Conservation (phyloP, 2,329 filamentous ascomycete genomes). For the Penicillium psychrosexuale region DNA sequence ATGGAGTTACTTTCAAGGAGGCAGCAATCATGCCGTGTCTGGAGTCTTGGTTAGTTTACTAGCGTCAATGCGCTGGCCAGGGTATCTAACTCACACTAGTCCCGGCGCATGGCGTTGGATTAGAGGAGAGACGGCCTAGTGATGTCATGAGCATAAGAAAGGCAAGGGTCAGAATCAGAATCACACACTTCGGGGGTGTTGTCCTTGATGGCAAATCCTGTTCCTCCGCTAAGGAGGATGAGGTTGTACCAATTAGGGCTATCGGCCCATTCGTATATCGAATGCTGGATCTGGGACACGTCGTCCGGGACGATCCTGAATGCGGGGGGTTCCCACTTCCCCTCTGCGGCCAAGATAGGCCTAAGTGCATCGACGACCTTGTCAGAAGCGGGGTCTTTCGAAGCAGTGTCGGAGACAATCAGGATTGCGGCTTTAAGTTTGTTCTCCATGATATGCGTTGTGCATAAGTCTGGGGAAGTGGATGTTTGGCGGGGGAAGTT, state of each 20-base stretch:
- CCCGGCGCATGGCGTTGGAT: conserved; percentile 84
- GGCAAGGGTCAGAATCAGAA: background rate
- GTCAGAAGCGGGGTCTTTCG: conserved; percentile 74
- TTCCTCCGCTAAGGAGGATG: conserved; percentile 85
- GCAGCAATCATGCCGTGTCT: conserved; percentile 89
- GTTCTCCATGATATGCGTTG: conserved; percentile 27
- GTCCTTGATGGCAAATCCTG: conserved; percentile 83
- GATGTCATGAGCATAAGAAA: conserved; percentile 17
- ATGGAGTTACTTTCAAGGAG: conserved; percentile 83
- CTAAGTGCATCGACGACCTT: conserved; percentile 65
- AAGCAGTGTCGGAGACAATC: conserved; percentile 86
- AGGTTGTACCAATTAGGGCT: conserved; percentile 62
- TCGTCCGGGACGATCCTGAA: conserved; percentile 78
- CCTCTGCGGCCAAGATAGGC: conserved; percentile 65
- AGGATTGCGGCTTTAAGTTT: conserved; percentile 71
- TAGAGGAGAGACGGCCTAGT: conserved; percentile 70
- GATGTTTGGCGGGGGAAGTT: conserved; percentile 8
- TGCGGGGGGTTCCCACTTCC: conserved; percentile 68
- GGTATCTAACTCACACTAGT: conserved; percentile 60
- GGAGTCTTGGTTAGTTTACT: conserved; percentile 16
- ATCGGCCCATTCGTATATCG: conserved; percentile 72
- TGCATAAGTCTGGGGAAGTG: conserved; percentile 11
- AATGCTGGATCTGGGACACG: conserved; percentile 68
- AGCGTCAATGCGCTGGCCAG: background rate
- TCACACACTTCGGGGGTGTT: conserved; percentile 75